A percentile compares a stretch with the other conserved stretches of the same genome.
Conservation (phyloP, 805 yeast species). For the Spathaspora gorwiae region DNA sequence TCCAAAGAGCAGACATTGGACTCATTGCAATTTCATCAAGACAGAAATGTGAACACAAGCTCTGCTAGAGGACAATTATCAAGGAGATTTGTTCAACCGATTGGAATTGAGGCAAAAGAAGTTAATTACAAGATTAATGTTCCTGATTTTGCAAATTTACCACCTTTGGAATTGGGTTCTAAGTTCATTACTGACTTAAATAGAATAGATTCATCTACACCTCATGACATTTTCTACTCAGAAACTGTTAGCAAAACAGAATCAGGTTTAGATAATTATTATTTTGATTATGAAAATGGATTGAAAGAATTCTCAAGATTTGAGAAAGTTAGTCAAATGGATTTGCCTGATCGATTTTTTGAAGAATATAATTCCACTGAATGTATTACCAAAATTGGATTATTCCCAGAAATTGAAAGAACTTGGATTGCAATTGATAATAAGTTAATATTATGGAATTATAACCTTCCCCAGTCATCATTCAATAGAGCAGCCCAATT, state of each 20-base stretch:
- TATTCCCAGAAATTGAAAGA: slow-evolving; percentile 73
- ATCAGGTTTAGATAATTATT: slow-evolving; percentile 55
- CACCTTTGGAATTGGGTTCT: slow-evolving; percentile 56
- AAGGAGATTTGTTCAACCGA: slow-evolving; percentile 31
- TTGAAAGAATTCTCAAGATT: slow-evolving; percentile 65
- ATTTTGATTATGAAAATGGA: slow-evolving; percentile 43
- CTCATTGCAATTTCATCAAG: slow-evolving; percentile 29
- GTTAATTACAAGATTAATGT: slow-evolving; percentile 41
- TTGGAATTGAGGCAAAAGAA: slow-evolving; percentile 32
- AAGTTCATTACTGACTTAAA: slow-evolving; percentile 58
- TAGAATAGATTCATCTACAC: slow-evolving; percentile 56
- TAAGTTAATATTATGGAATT: slow-evolving; percentile 82
- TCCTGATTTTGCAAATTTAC: slow-evolving; percentile 47
- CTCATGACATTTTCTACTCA: slow-evolving; percentile 49
- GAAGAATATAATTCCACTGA: slow-evolving; percentile 67
- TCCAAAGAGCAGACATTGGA: slow-evolving; percentile 21
- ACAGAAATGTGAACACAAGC: slow-evolving; percentile 14
- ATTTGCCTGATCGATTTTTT: slow-evolving; percentile 76
- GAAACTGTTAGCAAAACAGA: slow-evolving; percentile 49
- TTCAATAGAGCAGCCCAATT: slow-evolving; percentile 49
- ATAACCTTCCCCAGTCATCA: slow-evolving; percentile 50
- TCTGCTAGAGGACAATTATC: slow-evolving; percentile 20
- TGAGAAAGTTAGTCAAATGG: slow-evolving; percentile 61
- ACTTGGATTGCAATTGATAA: slow-evolving; percentile 85
- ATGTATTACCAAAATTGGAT: slow-evolving; percentile 71